Conservation (phyloP, 441 rosid species). For the Metrosideros polymorpha region DNA sequence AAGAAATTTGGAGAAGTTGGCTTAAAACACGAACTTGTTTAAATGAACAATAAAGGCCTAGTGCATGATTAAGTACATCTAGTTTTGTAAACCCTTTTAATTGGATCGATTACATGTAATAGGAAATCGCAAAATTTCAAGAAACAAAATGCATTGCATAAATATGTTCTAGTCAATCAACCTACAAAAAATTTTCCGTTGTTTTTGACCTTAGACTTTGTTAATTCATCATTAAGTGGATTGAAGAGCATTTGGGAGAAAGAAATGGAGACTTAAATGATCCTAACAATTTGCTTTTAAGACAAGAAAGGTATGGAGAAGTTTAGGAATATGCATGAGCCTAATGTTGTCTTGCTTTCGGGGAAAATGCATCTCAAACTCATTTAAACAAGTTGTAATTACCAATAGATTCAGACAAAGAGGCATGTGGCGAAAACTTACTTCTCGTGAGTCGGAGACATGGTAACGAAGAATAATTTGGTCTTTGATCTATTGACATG, state of each 20-base stretch:
- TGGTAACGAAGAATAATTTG: slow-evolving; percentile 44
- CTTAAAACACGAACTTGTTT: not conserved
- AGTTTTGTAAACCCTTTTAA: not conserved
- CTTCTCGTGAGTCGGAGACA: slow-evolving; percentile 71
- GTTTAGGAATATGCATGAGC: not conserved
- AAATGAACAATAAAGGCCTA: not conserved
- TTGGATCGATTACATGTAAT: not conserved
- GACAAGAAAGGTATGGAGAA: not conserved
- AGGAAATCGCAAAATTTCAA: not conserved
- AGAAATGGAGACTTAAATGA: not conserved
- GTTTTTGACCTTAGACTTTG: not conserved
- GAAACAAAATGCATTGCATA: not conserved
- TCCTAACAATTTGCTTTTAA: not conserved
- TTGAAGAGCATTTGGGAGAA: not conserved
- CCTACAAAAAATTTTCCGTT: not conserved
- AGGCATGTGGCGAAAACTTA: not conserved
- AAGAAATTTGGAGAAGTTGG: not conserved
- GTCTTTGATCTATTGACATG: slow-evolving; percentile 38
- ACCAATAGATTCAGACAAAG: not conserved
- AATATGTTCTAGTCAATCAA: not conserved
- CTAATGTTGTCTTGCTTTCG: not conserved
- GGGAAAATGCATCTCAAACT: too few relatives aligned
- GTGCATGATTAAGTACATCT: not conserved
- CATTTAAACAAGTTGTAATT: not conserved
- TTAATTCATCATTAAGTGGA: not conserved